Evolutionary conservation across 345 rosid genomes (phyloP).

Genomic region (Erysimum cheiranthoides): DNA sequence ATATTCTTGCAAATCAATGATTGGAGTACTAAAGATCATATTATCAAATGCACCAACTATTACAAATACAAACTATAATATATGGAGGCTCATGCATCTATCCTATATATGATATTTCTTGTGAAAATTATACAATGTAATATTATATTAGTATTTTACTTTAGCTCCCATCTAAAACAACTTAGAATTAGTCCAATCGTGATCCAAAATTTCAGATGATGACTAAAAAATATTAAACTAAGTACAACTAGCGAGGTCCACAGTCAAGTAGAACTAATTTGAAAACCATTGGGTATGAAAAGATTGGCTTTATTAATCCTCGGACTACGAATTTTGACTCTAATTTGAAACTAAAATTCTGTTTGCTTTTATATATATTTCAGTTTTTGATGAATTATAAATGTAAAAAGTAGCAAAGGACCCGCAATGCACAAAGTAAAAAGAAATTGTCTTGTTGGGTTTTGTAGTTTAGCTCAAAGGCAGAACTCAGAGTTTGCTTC

Average conservation of each 20-base stretch:
- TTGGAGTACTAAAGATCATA: constrained; percentile 18
- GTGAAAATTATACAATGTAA: neutral
- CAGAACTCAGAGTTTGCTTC: constrained; percentile 57
- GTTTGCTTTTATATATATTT: neutral
- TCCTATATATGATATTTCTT: neutral
- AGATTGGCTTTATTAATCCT: constrained; percentile 2
- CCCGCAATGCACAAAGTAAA: constrained; percentile 41
- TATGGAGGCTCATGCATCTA: neutral
- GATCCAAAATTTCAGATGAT: neutral
- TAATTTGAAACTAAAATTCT: constrained; percentile 5
- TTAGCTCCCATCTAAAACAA: neutral
- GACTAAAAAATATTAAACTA: neutral
- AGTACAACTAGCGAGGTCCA: neutral
- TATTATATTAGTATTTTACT: neutral
- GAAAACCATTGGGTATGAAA: neutral
- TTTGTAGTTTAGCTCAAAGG: constrained; percentile 39
- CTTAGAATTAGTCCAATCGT: neutral
- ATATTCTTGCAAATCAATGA: constrained; percentile 24
- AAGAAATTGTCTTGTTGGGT: constrained; percentile 27
- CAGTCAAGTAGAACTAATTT: neutral
- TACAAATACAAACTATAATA: neutral
- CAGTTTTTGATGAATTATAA: neutral
- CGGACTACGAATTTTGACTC: neutral
- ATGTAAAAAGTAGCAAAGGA: constrained; percentile 27
- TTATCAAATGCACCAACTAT: constrained; percentile 32